Percentiles rank a stretch among this genome's conserved stretches.
phyloP scores from a whole-genome alignment of 163 green algal genomes.

The Scenedesmus sp. region DNA sequence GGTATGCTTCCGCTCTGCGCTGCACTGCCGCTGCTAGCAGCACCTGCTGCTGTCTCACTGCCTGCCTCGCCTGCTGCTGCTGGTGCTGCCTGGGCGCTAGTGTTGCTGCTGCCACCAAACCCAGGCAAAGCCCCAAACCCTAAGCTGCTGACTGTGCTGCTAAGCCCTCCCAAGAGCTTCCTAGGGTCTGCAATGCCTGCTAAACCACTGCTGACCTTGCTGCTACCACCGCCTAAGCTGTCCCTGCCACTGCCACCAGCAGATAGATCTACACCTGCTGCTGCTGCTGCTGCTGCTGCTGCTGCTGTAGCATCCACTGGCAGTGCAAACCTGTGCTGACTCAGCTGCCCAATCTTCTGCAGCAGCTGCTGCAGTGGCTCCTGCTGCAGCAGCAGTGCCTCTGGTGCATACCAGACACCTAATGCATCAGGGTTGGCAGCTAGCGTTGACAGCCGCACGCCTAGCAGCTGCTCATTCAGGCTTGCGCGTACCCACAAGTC shows the following conservation, averaged over 20 bases:
- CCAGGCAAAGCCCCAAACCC: neutral
- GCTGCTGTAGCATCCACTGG: constrained; percentile 1
- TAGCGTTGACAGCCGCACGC: constrained; percentile 26
- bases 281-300: neutral
- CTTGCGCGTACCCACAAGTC: constrained; percentile 35
- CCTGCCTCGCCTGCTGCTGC: neutral
- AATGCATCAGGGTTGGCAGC: constrained; percentile 10
- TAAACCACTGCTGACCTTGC: neutral
- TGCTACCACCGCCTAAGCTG: too few relatives aligned
- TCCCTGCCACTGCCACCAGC: neutral
- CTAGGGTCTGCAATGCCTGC: neutral
- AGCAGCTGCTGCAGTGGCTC: constrained; percentile 14
- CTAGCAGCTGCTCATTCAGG: constrained; percentile 52
- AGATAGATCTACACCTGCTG: neutral
- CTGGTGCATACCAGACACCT: constrained; percentile 1
- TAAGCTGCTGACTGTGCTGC: neutral
- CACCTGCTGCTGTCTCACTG: neutral
- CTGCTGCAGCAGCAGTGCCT: constrained; percentile 38
- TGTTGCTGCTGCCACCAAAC: constrained; percentile 20
- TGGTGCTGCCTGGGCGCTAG: neutral
- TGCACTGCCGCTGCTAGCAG: neutral
- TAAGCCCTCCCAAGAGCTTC: constrained; percentile 26
- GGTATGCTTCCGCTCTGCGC: constrained; percentile 3
- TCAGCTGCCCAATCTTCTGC: neutral
- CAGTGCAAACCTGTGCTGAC: constrained; percentile 24